Base-by-base conservation (phyloP, 305 asterid species). In the Fraxinus velutina region DNA sequence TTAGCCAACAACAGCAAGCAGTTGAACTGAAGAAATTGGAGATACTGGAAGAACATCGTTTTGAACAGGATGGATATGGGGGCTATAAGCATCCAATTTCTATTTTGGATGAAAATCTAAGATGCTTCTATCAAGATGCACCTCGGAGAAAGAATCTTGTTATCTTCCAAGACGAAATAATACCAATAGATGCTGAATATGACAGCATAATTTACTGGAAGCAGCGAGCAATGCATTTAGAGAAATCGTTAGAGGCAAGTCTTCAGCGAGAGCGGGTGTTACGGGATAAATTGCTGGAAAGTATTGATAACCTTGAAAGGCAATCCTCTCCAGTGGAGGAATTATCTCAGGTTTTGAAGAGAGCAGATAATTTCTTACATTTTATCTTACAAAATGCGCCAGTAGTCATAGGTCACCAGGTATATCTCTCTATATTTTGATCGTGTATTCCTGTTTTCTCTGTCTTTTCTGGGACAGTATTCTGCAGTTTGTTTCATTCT, bases 391-490 rank as follows among this genome's bases (percentile, higher is more conserved):
- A 94, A 80, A 94, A 90, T 87, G 98, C 98, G 21, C 97, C 98
- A 0, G 97, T 94, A 83, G 98, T 94, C 72, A 94, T 93, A 19
- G 98, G 98, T 62, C 98, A 94, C 77, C 98, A 93, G 95, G 97
- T 94, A 87, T 52, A 29, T 47, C 27, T 33, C 75, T 34, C 32
- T 77, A 17, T 52, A n/a, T 52, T 15, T 52, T 52, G 19, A 50
- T 50, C 2, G 60, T 50, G 60, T 50, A 50, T 50, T 50, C 60
- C 60, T 50, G 60, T 50, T 15, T 50, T 13, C 21, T 50, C 2
- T 47, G n/a, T 30, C 21, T 57, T 37, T 57, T 17, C 4, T 57
- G 73, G 9, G 30, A 39, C 50, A 6, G 6, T 37, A 37, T 37
- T 21, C 7, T 17, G 10, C 7, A 5, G 33, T 33, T 17, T 13